phyloP scores from a whole-genome alignment of 768 basidiomycete species.

The Coprinellus micaceus region DNA sequence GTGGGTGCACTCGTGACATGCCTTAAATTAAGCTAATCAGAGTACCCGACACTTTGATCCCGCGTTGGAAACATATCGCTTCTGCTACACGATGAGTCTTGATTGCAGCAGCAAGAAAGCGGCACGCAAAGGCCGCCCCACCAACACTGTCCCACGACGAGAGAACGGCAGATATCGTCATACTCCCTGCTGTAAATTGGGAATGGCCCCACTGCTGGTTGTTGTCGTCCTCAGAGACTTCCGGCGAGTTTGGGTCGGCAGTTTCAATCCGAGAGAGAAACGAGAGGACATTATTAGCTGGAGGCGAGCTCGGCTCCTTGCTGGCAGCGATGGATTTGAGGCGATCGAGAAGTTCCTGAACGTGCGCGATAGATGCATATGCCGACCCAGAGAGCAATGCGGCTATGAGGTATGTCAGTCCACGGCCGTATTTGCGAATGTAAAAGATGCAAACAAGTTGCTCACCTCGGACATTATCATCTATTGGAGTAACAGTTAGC shows the following conservation, averaged over 20 bases:
- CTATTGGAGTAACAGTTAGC: too few species aligned
- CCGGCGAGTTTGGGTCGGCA: slow-evolving; percentile 13
- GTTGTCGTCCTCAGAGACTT: slow-evolving; percentile 12
- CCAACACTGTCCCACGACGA: background rate
- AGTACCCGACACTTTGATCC: background rate
- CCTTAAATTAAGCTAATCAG: background rate
- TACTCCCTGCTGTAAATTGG: slow-evolving; percentile 13
- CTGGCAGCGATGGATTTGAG: background rate
- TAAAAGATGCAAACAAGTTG: background rate
- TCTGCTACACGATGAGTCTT: background rate
- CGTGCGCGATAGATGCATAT: background rate
- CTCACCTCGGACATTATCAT: too few species aligned
- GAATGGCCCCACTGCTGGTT: slow-evolving; percentile 15
- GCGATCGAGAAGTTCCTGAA: background rate
- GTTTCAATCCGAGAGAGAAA: slow-evolving; percentile 9
- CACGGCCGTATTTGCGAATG: background rate
- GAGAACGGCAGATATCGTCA: background rate
- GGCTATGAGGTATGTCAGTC: background rate
- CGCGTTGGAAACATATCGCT: background rate
- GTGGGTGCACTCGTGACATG: too few species aligned
- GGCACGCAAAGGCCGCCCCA: background rate
- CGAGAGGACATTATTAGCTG: background rate
- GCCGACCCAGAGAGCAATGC: background rate
- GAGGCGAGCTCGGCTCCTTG: background rate
- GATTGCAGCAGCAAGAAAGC: background rate